These are phyloP conservation scores for Mycena venus DNA, from an alignment of 768 basidiomycete genomes.

Conservation along the genomic window DNA sequence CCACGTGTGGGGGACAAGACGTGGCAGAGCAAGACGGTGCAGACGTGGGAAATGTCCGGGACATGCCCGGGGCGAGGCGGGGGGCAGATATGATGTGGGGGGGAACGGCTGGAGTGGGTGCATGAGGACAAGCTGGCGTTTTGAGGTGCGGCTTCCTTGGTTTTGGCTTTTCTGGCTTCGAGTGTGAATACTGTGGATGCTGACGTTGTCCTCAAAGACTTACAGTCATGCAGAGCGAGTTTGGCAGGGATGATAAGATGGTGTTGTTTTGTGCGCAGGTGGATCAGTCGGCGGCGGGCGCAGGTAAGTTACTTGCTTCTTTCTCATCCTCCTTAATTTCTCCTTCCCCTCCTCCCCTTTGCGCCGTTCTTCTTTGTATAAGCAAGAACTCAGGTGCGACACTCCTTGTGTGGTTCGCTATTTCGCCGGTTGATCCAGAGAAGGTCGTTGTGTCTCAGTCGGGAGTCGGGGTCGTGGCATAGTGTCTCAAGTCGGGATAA, in stretches of 20 bases:
- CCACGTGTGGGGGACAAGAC: slow-evolving; percentile 53
- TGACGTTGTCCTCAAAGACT: slow-evolving; percentile 41
- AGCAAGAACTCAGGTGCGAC: slow-evolving; percentile 64
- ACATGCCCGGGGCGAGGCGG: slow-evolving; percentile 41
- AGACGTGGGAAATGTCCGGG: too few relatives aligned
- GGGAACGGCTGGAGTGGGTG: slow-evolving; percentile 62
- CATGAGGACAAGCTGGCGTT: slow-evolving; percentile 65
- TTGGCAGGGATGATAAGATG: slow-evolving; percentile 60
- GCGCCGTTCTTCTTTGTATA: too few relatives aligned
- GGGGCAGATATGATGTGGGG: slow-evolving; percentile 59
- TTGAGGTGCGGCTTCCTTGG: slow-evolving; percentile 55
- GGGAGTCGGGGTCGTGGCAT: too few relatives aligned
- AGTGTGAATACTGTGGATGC: neutral
- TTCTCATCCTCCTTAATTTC: too few relatives aligned
- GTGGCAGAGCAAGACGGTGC: slow-evolving; percentile 58
- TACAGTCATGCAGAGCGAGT: slow-evolving; percentile 54
- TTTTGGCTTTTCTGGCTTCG: neutral
- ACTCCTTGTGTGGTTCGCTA: slow-evolving; percentile 42
- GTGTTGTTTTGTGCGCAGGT: slow-evolving; percentile 68
- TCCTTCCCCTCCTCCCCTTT: too few relatives aligned
- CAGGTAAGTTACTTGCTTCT: neutral
- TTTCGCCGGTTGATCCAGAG: neutral
- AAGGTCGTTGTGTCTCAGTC: too few relatives aligned
- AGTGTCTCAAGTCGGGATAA: too few relatives aligned
- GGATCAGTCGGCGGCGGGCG: slow-evolving; percentile 56